Evolutionary conservation across 306 rosid species (phyloP).

Genomic region (Fagus sylvatica): DNA sequence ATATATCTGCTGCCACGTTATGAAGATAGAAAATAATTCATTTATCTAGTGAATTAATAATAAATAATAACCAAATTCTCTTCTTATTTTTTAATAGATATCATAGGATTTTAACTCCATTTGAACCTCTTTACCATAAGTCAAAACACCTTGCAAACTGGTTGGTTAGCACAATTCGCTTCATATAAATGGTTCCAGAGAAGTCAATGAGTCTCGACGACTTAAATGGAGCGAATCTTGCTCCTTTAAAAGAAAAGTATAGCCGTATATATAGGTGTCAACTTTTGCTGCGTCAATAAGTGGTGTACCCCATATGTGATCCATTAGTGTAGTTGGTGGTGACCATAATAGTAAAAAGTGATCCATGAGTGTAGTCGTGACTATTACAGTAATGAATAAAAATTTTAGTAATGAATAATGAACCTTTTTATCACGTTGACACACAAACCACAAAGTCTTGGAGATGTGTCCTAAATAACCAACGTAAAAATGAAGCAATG

Average conservation of each 20-base stretch:
- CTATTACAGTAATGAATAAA: not conserved
- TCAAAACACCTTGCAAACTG: not conserved
- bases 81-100: no score
- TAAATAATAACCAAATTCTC: no score
- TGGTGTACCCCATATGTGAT: not conserved
- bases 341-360: not conserved
- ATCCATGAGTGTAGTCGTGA: not conserved
- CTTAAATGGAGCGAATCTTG: not conserved
- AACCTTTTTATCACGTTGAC: slow-evolving; percentile 1
- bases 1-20: not conserved
- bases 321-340: not conserved
- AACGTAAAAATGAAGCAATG: slow-evolving; percentile 22
- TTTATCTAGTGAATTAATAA: not conserved
- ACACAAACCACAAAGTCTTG: not conserved
- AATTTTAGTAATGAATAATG: not conserved
- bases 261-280: no score
- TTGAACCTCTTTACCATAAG: no score
- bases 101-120: no score
- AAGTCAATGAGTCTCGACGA: not conserved
- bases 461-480: slow-evolving; percentile 1
- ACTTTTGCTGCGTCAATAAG: no score
- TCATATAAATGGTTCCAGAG: not conserved
- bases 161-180: not conserved
- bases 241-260: no score
- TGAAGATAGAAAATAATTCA: not conserved